Base-by-base conservation (phyloP, 2,329 filamentous ascomycete species). In the Penicillium concentricum region DNA sequence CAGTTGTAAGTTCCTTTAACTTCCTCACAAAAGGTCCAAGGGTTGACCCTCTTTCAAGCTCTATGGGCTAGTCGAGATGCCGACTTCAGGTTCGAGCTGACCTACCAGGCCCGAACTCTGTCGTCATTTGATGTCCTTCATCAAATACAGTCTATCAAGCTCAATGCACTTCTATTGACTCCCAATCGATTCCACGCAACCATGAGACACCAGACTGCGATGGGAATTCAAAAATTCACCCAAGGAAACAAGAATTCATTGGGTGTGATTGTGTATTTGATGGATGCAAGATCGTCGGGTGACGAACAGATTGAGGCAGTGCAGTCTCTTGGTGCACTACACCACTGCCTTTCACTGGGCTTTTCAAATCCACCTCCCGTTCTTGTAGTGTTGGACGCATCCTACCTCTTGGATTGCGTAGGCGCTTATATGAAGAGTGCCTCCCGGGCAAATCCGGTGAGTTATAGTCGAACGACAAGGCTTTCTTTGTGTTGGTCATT, bases 331-430 rank as follows among this genome's bases (percentile, higher is more conserved):
- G 20, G 37, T 7, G 51, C 44, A 22, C 44, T 54, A 1, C 51
- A 54, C 5, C 51, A 54, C 24, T 49, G 35, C 30, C 28, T 54
- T 26, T 54, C 51, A 12, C 13, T 54, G 12, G 44, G 51, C 8
- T 39, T 42, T 18, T 1, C 44, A 7, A 44, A 54, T 2, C 35
- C 44, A 8, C 51, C 51, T 1, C 51, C 44, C 6, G 37, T 54
- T 2, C 35, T 54, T n/a, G 51, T 49, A 5, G 44, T 54, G 16
- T 49, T 44, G 3, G 51, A 54, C 8, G 44, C 51, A 13, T 49
- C 51, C 1, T 54, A 54, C n/a, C 37, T 54, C 3, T n/a, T 41
- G 5, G 51, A 54, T 28, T 54, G 51, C 20, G 22, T 54, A 13
- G 13, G 46, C 4, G 22, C 37, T 16, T 54, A 49, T n/a, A 54